Percentiles rank a stretch among this genome's conserved stretches.
phyloP scores from a whole-genome alignment of 129 eudicot genomes.

The Helianthus annuus region DNA sequence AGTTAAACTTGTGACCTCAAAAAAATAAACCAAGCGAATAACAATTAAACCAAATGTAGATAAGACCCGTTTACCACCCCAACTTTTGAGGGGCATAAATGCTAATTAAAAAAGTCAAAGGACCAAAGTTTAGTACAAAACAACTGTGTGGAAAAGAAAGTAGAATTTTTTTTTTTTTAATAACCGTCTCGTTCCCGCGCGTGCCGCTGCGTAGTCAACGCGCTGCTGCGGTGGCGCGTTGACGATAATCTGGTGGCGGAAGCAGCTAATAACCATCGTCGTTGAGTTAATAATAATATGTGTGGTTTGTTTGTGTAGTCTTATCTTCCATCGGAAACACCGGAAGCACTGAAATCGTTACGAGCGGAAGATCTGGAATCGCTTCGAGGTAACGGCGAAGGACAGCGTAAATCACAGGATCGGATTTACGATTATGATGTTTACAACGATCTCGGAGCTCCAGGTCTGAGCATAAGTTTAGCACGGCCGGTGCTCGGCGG shows the following conservation, averaged over 20 bases:
- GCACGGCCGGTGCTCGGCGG: slow-evolving; percentile 75
- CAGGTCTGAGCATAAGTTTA: slow-evolving; percentile 28
- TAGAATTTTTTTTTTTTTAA: no score
- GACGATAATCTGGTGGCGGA: neutral
- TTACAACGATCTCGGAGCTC: slow-evolving; percentile 70
- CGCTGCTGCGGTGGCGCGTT: neutral
- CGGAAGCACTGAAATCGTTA: slow-evolving; percentile 42
- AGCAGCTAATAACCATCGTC: neutral
- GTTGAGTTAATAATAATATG: neutral
- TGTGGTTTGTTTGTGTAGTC: slow-evolving; percentile 39
- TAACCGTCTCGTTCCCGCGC: neutral
- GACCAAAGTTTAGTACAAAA: neutral
- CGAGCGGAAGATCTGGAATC: slow-evolving; percentile 51
- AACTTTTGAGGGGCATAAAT: neutral
- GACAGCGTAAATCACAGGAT: slow-evolving; percentile 51
- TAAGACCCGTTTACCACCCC: no score
- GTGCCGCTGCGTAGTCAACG: neutral
- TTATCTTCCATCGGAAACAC: slow-evolving; percentile 72
- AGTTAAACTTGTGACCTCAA: no score
- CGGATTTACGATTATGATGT: slow-evolving; percentile 82
- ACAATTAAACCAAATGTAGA: no score
- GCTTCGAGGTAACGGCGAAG: slow-evolving; percentile 64
- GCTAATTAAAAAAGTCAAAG: neutral
- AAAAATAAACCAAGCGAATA: no score
- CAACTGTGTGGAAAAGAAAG: no score